Conservation (phyloP, 192 early-diverging fungal genomes). For the Dissophora ornata region DNA sequence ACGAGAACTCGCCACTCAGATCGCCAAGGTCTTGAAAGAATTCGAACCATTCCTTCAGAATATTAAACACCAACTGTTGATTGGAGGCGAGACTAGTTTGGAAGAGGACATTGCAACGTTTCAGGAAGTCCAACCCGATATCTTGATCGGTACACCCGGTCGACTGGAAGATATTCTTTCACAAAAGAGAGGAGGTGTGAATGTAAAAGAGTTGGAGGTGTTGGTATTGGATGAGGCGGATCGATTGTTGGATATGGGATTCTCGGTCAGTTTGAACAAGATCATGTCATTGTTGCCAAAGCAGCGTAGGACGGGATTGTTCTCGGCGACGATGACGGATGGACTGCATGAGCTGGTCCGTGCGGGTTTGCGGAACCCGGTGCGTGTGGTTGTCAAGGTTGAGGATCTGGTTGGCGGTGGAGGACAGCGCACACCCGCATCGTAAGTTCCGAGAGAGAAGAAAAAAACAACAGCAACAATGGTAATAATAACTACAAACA, state of each 20-base stretch:
- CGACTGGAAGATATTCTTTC: constrained; percentile 84
- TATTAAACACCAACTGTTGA: constrained; percentile 70
- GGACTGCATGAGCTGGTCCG: constrained; percentile 83
- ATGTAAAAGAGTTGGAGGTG: constrained; percentile 85
- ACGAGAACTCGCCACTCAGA: constrained; percentile 91
- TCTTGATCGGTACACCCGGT: constrained; percentile 93
- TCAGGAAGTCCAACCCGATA: constrained; percentile 74
- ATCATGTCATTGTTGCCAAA: constrained; percentile 89
- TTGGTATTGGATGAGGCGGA: constrained; percentile 97
- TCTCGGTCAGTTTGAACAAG: constrained; percentile 78
- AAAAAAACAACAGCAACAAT: too few relatives aligned
- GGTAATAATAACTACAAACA: too few relatives aligned
- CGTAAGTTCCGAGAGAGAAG: too few relatives aligned
- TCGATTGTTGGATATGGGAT: constrained; percentile 94
- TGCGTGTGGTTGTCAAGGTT: constrained; percentile 89
- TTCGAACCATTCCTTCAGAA: constrained; percentile 62
- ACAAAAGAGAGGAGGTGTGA: constrained; percentile 62
- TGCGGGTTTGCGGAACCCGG: constrained; percentile 93
- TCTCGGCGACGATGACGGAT: constrained; percentile 97
- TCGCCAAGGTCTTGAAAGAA: constrained; percentile 74
- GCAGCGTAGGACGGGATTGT: constrained; percentile 95
- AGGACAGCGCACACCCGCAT: constrained; percentile 72
- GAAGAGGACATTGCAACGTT: constrained; percentile 73
- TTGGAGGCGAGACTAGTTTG: constrained; percentile 75
- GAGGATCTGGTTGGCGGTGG: constrained; percentile 65